Base-by-base conservation (phyloP, 2,329 filamentous ascomycete genomes). In the Phaeosphaeriaceae sp. region DNA sequence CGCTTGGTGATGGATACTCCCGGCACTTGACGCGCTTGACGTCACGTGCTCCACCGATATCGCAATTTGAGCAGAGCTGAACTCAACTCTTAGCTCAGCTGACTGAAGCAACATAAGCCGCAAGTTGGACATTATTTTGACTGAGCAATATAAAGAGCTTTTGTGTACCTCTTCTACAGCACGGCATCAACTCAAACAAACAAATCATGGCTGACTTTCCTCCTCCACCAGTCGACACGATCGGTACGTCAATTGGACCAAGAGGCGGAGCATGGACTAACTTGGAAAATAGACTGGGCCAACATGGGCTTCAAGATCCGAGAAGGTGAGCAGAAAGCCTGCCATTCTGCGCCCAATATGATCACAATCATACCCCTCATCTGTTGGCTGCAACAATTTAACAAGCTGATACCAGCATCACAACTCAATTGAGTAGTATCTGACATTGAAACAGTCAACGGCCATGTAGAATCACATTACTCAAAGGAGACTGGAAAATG, bases 281-380 rank as follows among this genome's bases (percentile, higher is more conserved):
- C 55, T 6, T 10, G 3, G 54, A 36, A 45, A 40, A 51, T 63
- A 88, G 93, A 98, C 84, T 98, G 94, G 94, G 87, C 86, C 77
- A 90, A 97, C 72, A 88, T 98, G 65, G 94, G 94, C 74, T 98
- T 98, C 85, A 89, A 89, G 74, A 89, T 97, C 68, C 91, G 92
- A 67, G 93, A 97, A 85, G 91, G 92, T 92, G 79, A 70, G 81
- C 27, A 63, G 10, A 33, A 33, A 48, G 19, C 25, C 25, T 10
- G 4, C 24, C 10, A 46, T n/a, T 25, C 11, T 46, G 3, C 20
- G 2, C 36, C 15, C 36, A n/a, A 3, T 3, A 40, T 4, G n/a
- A 40, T 6, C 36, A 40, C 2, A 40, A 40, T 4, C 15, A 3
- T n/a, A 15, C 36, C 6, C 36, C 15, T 40, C 36, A 17, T 15